A percentile compares a stretch with the other conserved stretches of the same genome.
Evolutionary conservation across 805 yeast species (phyloP).

Genomic region (Metschnikowia noctiluminum): DNA sequence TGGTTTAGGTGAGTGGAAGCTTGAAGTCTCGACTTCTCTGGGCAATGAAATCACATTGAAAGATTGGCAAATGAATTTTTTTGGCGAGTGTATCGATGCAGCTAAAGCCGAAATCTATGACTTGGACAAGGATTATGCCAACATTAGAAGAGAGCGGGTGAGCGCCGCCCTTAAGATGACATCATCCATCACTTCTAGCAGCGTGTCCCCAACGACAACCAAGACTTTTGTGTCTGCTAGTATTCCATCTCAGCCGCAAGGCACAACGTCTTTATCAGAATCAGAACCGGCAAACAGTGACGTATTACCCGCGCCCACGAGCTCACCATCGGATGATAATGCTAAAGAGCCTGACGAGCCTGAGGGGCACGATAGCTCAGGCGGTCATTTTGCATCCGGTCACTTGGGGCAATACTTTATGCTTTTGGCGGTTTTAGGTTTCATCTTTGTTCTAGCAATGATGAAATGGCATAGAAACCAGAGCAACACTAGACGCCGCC

Average conservation of each 20-base stretch:
- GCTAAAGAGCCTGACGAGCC: conserved; percentile 16
- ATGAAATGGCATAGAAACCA: conserved; percentile 43
- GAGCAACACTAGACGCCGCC: conserved; percentile 46
- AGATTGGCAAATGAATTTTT: conserved; percentile 74
- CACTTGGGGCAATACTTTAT: conserved; percentile 63
- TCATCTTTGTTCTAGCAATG: conserved; percentile 44
- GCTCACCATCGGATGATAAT: not conserved
- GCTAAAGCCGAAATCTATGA: conserved; percentile 57
- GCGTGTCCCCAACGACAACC: not conserved
- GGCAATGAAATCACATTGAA: conserved; percentile 40
- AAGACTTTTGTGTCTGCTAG: not conserved
- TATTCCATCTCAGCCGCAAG: not conserved
- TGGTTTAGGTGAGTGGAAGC: conserved; percentile 79
- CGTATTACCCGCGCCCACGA: not conserved
- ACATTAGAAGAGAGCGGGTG: conserved; percentile 30
- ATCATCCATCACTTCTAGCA: conserved; percentile 1
- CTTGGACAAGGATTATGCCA: conserved; percentile 46
- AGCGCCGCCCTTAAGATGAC: conserved; percentile 7
- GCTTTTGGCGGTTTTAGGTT: conserved; percentile 57
- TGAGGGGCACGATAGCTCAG: conserved; percentile 31
- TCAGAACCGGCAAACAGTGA: not conserved
- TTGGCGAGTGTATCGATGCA: conserved; percentile 75
- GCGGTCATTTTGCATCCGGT: conserved; percentile 32
- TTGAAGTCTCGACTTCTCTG: conserved; percentile 52
- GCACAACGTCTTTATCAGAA: no score